phyloP scores from a whole-genome alignment of 371 early-diverging fungal species.

The Rhizopus stolonifer region DNA sequence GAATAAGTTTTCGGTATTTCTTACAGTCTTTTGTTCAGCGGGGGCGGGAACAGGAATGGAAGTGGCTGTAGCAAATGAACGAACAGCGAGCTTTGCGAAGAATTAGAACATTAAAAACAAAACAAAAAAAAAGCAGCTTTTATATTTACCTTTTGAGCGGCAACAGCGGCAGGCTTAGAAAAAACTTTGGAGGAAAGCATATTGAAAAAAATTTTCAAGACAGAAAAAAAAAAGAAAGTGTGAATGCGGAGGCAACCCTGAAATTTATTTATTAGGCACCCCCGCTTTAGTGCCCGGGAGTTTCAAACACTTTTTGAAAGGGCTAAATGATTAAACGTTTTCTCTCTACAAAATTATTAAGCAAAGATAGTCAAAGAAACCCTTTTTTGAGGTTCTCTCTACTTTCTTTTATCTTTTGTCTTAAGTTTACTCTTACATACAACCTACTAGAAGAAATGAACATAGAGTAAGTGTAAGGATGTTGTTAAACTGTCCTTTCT shows the following conservation, averaged over 20 bases:
- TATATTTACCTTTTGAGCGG: conserved; percentile 12
- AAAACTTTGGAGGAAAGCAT: conserved; percentile 17
- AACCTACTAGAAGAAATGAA: too few species aligned
- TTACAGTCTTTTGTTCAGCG: conserved; percentile 12
- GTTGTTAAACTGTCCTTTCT: too few species aligned
- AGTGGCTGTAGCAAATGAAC: conserved; percentile 9
- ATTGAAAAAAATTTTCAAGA: background rate
- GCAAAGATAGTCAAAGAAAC: too few species aligned
- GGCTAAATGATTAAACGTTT: too few species aligned
- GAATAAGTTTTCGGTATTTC: background rate
- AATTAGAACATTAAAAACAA: background rate
- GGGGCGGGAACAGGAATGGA: conserved; percentile 11
- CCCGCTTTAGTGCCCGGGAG: background rate
- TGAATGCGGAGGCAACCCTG: conserved; percentile 3
- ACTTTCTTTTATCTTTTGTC: too few species aligned
- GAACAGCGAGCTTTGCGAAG: background rate
- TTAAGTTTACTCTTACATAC: too few species aligned
- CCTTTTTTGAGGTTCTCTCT: too few species aligned
- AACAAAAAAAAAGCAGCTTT: background rate
- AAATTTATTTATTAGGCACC: conserved; percentile 3
- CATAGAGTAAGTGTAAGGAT: too few species aligned
- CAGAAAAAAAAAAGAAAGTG: background rate
- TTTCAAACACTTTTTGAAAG: too few species aligned
- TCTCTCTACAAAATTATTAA: too few species aligned
- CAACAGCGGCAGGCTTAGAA: conserved; percentile 12